Evolutionary conservation across 192 early-diverging fungal species (phyloP), one percentile per base, ranked within the genome.

Genomic region (Coemansia sp.): DNA sequence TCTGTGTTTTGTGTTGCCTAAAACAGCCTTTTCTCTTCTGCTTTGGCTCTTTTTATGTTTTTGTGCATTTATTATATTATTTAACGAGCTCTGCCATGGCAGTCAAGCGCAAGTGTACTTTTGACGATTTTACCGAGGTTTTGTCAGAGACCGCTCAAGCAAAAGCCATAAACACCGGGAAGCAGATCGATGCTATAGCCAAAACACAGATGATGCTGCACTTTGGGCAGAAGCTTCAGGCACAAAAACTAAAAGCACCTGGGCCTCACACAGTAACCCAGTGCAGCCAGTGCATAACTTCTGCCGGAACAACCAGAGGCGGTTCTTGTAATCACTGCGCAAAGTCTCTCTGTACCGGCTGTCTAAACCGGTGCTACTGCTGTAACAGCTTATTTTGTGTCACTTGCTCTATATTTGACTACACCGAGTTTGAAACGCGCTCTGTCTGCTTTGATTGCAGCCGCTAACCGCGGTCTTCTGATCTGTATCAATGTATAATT

Each of bases 361-460:
- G 81, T 47, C 51, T 46, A n/a, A 44, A 65, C 19, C 44, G 40
- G 28, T 82, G 81, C 72, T 67, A 50, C 60, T 66, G 66, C 49
- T 82, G 81, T 26, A 17, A 34, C 14, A 47, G 50, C 37, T n/a
- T 1, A 14, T 82, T 82, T 38, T 82, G 81, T 37, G 42, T 58
- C 3, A 59, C 60, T 19, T 82, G 81, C 63, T 72, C 72, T 5
- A 74, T 68, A 4, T 65, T 64, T n/a, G 78, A 80, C 68, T 80
- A 80, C 37, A 46, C 65, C 17, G 62, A 65, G 38, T 65, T 70
- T 28, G 78, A 80, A 22, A 80, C 72, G 0, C 78, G 65, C n/a
- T 57, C 72, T 5, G 72, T 74, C 0, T 80, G 78, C 59, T 62
- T 80, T 22, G 78, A 80, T 40, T 80, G 78, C 65, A 80, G 42